Evolutionary conservation across 1,284 basidiomycete genomes (phyloP), one percentile per base, ranked within the genome.

Genomic region (Leccinum fuscescens): DNA sequence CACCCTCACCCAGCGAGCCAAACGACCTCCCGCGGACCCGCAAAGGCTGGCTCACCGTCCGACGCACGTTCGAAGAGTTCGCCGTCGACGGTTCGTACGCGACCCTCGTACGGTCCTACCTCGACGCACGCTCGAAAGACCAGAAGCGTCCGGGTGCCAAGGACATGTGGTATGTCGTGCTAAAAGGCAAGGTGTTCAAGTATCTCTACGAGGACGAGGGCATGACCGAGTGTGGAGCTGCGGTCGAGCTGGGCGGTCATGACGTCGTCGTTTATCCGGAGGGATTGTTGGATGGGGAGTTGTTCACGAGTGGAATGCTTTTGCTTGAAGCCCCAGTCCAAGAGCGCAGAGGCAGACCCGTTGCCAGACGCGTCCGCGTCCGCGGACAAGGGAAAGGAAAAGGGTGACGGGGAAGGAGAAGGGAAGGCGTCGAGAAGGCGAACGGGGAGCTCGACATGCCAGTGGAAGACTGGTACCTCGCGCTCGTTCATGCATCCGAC

Each of bases 391-490:
- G 42, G 42, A 44, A 44, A 6, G 51, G 75, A 42, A 42, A 17
- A n/a, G n/a, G n/a, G 39, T 17, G 39, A 42, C n/a, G n/a, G 4
- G 39, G 39, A 33, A 33, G 31, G 31, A 33, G 31, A 33, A 33
- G 31, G 31, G 31, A 79, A 53, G 63, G 74, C 6, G 77, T 79
- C 44, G 78, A 75, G 46, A 74, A 77, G 58, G 68, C 74, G 6
- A 77, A 80, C 62, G 67, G 65, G 15, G 70, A 68, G 52, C 54
- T 87, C 61, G 90, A 93, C 72, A 93, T 29, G 0, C 29, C 29
- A 29, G 29, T 93, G 91, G 91, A 98, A 76, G 95, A 98, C 74
- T 98, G 96, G 95, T 98, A 97, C 73, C 81, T 95, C 54, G 83
- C 93, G 1, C 81, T 98, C 55, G 76, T 95, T 17, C 87, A 92